Percentiles rank a stretch among this genome's conserved stretches.
Conservation (phyloP, 441 rosid genomes). For the Euphorbia corollata region DNA sequence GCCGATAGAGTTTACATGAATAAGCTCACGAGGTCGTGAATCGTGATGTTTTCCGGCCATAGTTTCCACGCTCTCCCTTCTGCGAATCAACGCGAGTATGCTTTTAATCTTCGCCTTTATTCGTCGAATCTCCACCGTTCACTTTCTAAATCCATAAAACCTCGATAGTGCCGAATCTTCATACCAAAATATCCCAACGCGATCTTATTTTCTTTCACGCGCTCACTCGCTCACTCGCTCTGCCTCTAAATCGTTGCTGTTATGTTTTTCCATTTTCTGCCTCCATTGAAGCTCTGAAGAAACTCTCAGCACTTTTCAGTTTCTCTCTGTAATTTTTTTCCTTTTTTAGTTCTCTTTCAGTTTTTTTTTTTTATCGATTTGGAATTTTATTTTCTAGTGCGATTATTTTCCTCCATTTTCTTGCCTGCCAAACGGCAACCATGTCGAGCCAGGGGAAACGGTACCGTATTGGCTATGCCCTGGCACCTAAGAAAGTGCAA, state of each 20-base stretch:
- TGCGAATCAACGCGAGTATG: neutral
- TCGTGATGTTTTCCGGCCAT: too few species aligned
- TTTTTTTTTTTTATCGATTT: neutral
- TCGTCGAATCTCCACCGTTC: constrained; percentile 9
- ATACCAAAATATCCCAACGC: neutral
- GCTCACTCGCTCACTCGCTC: neutral
- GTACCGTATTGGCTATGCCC: constrained; percentile 45
- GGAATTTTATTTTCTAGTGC: neutral
- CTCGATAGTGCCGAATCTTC: neutral
- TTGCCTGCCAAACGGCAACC: constrained; percentile 7
- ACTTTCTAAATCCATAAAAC: constrained; percentile 4
- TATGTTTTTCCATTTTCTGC: neutral
- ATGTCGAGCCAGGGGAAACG: constrained; percentile 12
- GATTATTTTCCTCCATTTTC: neutral
- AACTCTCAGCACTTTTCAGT: neutral
- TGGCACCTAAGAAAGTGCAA: constrained; percentile 45
- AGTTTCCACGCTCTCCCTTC: neutral
- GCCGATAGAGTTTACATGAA: too few species aligned
- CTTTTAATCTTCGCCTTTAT: neutral
- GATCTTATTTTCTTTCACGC: too few species aligned
- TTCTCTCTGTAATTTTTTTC: neutral
- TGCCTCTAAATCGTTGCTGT: neutral
- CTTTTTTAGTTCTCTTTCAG: neutral
- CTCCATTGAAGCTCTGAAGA: neutral
- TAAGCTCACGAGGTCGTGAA: too few species aligned